Evolutionary conservation across 164 flowering plant species (phyloP).

Genomic region (Warburgia ugandensis): DNA sequence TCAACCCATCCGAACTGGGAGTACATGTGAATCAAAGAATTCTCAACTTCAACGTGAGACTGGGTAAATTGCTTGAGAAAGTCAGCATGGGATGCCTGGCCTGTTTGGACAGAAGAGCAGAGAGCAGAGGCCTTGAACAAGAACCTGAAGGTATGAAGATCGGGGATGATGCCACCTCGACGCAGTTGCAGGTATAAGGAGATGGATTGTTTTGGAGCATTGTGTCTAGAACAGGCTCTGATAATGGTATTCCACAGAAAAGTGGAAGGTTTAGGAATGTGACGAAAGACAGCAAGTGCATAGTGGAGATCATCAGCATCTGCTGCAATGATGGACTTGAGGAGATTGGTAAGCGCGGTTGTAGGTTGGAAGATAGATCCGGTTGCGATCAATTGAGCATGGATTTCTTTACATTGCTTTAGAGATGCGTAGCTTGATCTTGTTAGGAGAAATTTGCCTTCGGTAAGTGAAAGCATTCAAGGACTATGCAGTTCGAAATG

Average conservation of each 20-base stretch:
- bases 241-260: conserved; percentile 16
- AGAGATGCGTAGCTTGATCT: too few relatives aligned
- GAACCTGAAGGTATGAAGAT: conserved; percentile 12
- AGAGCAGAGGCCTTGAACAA: conserved; percentile 17
- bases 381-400: conserved; percentile 11
- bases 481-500: too few relatives aligned
- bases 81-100: conserved; percentile 11
- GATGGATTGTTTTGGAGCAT: conserved; percentile 4
- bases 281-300: conserved; percentile 6
- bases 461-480: not conserved
- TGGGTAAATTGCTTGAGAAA: not conserved
- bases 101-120: not conserved
- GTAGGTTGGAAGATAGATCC: conserved; percentile 3
- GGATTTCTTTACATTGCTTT: conserved; percentile 1
- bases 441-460: too few relatives aligned
- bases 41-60: conserved; percentile 4
- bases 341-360: not conserved
- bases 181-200: conserved; percentile 12
- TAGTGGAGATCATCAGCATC: conserved; percentile 2
- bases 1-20: conserved; percentile 6
- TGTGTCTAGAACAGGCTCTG: conserved; percentile 10
- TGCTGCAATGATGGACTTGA: conserved; percentile 6
- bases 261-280: conserved; percentile 6
- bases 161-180: not conserved
- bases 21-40: conserved; percentile 19